A percentile compares a stretch with the other conserved stretches of the same genome.
Conservation (phyloP, 331 rosid species). For the Pyracantha coccinea region DNA sequence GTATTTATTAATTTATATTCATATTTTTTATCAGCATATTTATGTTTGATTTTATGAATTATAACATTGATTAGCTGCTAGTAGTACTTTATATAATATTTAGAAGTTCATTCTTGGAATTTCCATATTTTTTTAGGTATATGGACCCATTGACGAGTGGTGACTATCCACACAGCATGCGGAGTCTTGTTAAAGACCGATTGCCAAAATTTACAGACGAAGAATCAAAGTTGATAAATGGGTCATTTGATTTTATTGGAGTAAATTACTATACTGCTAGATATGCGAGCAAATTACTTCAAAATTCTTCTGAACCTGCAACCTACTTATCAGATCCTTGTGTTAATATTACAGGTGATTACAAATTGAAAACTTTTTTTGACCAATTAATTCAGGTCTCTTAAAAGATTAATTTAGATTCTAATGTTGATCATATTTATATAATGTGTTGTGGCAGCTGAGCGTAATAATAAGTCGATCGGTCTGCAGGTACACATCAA, state of each 20-base stretch:
- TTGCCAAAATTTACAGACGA: slow-evolving; percentile 1
- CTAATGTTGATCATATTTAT: neutral
- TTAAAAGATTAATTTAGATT: neutral
- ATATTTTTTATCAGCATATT: neutral
- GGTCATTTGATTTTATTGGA: slow-evolving; percentile 16
- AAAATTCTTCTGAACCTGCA: neutral
- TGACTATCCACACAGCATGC: slow-evolving; percentile 15
- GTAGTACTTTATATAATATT: neutral
- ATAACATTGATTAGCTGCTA: neutral
- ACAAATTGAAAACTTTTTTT: neutral
- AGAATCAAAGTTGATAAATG: neutral
- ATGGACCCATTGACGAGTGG: slow-evolving; percentile 14
- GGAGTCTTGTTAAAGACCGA: neutral
- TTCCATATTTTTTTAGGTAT: neutral
- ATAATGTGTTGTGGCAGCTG: neutral
- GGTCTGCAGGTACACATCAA: neutral
- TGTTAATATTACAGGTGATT: neutral
- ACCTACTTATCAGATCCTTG: slow-evolving; percentile 1
- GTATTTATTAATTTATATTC: neutral
- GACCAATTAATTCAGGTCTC: neutral
- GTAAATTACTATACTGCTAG: slow-evolving; percentile 12
- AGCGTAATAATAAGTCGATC: neutral
- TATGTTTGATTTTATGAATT: neutral
- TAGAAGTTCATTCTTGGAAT: neutral
- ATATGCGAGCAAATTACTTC: neutral